These are phyloP conservation scores for Blastosporella zonata DNA, from an alignment of 1,284 basidiomycete species.

Conservation along the genomic window DNA sequence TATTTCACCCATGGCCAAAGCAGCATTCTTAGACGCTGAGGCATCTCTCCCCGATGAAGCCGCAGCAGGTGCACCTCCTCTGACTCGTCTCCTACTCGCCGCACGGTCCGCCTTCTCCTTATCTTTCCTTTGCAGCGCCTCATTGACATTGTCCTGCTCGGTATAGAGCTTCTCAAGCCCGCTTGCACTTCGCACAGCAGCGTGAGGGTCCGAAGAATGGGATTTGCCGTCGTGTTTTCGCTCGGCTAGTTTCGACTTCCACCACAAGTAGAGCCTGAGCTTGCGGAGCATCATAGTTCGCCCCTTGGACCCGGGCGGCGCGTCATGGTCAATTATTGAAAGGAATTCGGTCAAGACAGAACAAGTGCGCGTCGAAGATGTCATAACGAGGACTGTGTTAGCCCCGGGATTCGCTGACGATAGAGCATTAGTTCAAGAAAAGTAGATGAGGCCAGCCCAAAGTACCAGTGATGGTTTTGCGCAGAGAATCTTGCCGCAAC, in stretches of 20 bases:
- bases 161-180: constrained; percentile 18
- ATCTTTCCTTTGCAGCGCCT: constrained; percentile 76
- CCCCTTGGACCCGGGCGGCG: constrained; percentile 59
- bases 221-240: constrained; percentile 33
- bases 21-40: constrained; percentile 17
- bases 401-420: constrained; percentile 54
- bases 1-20: constrained; percentile 34
- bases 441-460: neutral
- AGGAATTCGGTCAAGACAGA: constrained; percentile 79
- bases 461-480: constrained; percentile 30
- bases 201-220: constrained; percentile 21
- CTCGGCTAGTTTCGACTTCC: constrained; percentile 68
- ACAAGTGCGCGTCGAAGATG: constrained; percentile 78
- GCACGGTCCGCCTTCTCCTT: constrained; percentile 51
- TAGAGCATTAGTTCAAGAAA: neutral
- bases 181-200: constrained; percentile 11
- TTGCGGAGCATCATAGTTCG: constrained; percentile 77
- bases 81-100: constrained; percentile 55
- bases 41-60: constrained; percentile 18
- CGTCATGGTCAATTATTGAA: constrained; percentile 56
- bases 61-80: constrained; percentile 58
- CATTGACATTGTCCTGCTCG: constrained; percentile 43
- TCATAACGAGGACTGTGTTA: constrained; percentile 86
- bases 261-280: constrained; percentile 73
- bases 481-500: constrained; percentile 50